Evolutionary conservation across 352 stramenopile genomes (phyloP), one percentile per base, ranked within the genome.

Genomic region (Phytophthora hybrid): DNA sequence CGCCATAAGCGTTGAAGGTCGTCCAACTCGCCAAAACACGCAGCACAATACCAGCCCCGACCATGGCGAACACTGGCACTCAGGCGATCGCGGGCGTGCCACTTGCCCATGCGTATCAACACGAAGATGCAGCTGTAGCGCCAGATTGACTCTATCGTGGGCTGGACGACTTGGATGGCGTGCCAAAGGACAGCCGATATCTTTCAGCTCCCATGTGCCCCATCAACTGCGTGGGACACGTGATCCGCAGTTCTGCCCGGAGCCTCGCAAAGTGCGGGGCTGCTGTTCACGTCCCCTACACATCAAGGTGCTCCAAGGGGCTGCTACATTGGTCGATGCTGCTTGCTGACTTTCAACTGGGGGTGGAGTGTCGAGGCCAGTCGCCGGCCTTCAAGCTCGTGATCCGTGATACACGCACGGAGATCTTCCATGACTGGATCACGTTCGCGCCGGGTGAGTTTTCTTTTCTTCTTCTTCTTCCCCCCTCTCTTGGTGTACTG

Each of bases 361-460:
- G 87, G 26, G 88, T 96, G 13, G 89, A 96, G 65, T 96, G 89
- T 88, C 66, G 89, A 51, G 87, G 88, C 31, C 77, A 88, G 4
- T 87, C 88, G 57, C 84, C 87, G 4, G 88, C 88, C 5, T 97
- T 94, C 75, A 97, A 97, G 72, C 73, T 97, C 32, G 81, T 95
- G 61, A 78, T 94, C 19, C 90, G 91, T 76, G 88, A 97, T 55
- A 97, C 95, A 57, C 83, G 89, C 49, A 94, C 89, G 59, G 87
- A 90, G 44, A 71, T 93, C 31, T 97, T 95, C 66, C 88, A 95
- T 61, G 90, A 97, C 74, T 97, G 88, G 88, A 88, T 97, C 74
- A 95, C 88, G 10, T 92, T 97, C 70, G 69, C 88, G 21, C 66
- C 79, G 72, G 87, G 85, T 94, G 77, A 13, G 41, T 41, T 41